Conservation (phyloP, 768 basidiomycete genomes). For the Psilocybe sp. region DNA sequence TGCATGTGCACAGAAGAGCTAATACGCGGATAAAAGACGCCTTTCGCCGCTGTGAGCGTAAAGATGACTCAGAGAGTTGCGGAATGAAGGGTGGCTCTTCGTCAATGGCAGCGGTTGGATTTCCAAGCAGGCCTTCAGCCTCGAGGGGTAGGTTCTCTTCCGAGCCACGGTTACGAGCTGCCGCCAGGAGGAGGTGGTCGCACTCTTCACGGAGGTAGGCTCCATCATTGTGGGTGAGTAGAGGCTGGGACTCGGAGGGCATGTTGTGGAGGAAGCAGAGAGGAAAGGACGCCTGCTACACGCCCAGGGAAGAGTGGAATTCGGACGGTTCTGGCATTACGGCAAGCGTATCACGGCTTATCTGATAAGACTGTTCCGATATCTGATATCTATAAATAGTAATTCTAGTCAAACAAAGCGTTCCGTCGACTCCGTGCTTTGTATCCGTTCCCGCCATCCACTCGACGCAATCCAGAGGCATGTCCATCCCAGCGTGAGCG, state of each 20-base stretch:
- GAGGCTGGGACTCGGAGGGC: neutral
- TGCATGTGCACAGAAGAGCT: constrained; percentile 70
- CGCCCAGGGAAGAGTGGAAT: too few relatives aligned
- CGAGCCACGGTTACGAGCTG: constrained; percentile 12
- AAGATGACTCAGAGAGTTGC: neutral
- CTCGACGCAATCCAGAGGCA: constrained; percentile 36
- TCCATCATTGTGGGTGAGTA: neutral
- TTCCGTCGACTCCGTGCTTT: neutral
- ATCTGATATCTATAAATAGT: constrained; percentile 12
- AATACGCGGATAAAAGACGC: constrained; percentile 52
- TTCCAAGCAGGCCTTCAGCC: constrained; percentile 19
- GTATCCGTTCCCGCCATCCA: constrained; percentile 16
- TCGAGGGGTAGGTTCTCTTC: constrained; percentile 20
- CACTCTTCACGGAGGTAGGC: constrained; percentile 18
- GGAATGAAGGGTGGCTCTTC: neutral
- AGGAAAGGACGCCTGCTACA: too few relatives aligned
- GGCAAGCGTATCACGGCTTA: too few relatives aligned
- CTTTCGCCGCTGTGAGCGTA: constrained; percentile 17
- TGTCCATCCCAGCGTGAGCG: constrained; percentile 52
- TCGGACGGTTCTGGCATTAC: too few relatives aligned
- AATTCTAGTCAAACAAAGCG: too few relatives aligned
- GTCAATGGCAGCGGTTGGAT: neutral
- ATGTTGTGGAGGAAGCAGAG: too few relatives aligned
- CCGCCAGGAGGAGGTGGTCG: constrained; percentile 13
- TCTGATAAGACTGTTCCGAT: neutral